These are phyloP conservation scores for Floccularia luteovirens DNA, from an alignment of 768 basidiomycete species.

Conservation along the genomic window DNA sequence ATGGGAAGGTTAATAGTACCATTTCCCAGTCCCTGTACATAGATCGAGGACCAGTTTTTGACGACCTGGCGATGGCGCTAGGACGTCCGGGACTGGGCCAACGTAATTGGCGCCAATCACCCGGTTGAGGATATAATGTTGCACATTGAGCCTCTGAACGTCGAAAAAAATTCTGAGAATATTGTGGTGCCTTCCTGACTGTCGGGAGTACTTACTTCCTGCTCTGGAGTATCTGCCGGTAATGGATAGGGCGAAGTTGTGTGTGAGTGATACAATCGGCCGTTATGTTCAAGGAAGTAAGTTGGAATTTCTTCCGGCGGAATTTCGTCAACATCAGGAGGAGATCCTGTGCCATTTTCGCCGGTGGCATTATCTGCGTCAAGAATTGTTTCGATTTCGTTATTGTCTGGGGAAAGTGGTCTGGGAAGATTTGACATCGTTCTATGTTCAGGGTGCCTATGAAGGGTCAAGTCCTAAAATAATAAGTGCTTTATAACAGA, in stretches of 20 bases:
- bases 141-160: conserved; percentile 49
- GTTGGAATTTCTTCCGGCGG: conserved; percentile 43
- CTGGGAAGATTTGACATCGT: not conserved
- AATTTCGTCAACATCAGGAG: conserved; percentile 27
- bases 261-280: conserved; percentile 65
- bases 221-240: conserved; percentile 66
- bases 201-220: conserved; percentile 38
- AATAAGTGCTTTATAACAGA: not conserved
- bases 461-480: not conserved
- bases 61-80: conserved; percentile 30
- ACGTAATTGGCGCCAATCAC: conserved; percentile 51
- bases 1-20: conserved; percentile 34
- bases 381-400: not conserved
- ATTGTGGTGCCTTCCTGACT: conserved; percentile 1
- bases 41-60: conserved; percentile 58
- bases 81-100: conserved; percentile 48
- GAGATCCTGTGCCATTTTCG: not conserved
- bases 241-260: conserved; percentile 58
- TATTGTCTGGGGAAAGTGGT: not conserved
- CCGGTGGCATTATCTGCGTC: not conserved
- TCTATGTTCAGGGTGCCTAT: not conserved
- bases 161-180: conserved; percentile 1
- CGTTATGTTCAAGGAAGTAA: conserved; percentile 52
- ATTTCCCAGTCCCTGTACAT: conserved; percentile 70
- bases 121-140: conserved; percentile 40